These are phyloP conservation scores for Thermochaetoides thermophila DNA, from an alignment of 495 filamentous ascomycete species.

Conservation along the genomic window DNA sequence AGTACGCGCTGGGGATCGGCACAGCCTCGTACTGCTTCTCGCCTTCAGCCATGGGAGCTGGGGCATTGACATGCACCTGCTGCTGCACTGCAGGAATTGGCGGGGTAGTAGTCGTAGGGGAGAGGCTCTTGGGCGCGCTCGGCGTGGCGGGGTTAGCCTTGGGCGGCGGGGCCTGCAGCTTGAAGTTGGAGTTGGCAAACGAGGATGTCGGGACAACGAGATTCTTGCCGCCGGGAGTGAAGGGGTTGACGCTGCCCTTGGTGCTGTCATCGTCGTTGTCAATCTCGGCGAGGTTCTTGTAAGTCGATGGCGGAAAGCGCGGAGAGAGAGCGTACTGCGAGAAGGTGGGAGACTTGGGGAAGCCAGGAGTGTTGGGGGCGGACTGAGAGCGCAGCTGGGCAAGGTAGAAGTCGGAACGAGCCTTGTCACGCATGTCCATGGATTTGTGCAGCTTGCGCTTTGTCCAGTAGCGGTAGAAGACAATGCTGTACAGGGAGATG, in stretches of 20 bases:
- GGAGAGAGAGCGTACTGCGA: constrained; percentile 37
- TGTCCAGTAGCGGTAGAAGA: constrained; percentile 92
- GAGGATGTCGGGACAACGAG: constrained; percentile 30
- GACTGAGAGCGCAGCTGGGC: constrained; percentile 86
- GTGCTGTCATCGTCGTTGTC: constrained; percentile 30
- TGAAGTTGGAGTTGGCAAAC: constrained; percentile 45
- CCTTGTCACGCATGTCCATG: constrained; percentile 89
- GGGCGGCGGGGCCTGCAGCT: constrained; percentile 68
- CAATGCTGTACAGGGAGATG: constrained; percentile 80
- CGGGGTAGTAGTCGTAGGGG: constrained; percentile 6
- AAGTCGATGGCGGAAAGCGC: constrained; percentile 37
- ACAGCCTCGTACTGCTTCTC: constrained; percentile 54
- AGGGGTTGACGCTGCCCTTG: constrained; percentile 27
- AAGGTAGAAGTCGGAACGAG: constrained; percentile 86
- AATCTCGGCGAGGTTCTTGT: constrained; percentile 33
- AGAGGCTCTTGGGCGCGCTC: constrained; percentile 43
- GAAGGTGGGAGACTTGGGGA: constrained; percentile 47
- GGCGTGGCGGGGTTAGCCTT: constrained; percentile 62
- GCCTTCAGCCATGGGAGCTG: constrained; percentile 41
- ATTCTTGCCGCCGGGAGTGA: constrained; percentile 29
- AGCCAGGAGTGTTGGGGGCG: constrained; percentile 85
- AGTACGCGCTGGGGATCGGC: constrained; percentile 52
- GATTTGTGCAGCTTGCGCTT: constrained; percentile 89
- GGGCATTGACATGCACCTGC: constrained; percentile 19
- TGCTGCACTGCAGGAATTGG: constrained; percentile 9